phyloP scores from a whole-genome alignment of 805 yeast genomes.

The Suhomyces pyralidae region DNA sequence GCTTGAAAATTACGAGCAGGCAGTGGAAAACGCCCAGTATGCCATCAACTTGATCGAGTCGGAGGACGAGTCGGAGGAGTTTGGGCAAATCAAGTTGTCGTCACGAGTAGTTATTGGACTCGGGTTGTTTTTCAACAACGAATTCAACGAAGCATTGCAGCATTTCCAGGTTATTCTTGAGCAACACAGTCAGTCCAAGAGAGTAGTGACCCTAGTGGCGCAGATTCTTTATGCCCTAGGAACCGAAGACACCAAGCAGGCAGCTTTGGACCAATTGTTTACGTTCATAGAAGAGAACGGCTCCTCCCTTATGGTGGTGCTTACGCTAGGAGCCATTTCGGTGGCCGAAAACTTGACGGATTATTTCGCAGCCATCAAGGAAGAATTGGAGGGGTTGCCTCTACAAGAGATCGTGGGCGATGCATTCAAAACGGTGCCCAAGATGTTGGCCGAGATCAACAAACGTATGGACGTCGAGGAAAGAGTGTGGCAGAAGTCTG shows the following conservation, averaged over 20 bases:
- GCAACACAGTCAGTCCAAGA: conserved; percentile 53
- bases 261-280: conserved; percentile 81
- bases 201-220: conserved; percentile 68
- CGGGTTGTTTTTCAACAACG: conserved; percentile 57
- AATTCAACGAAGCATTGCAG: conserved; percentile 63
- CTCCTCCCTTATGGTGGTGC: conserved; percentile 59
- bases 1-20: conserved; percentile 47
- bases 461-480: conserved; percentile 30
- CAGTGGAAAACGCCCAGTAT: conserved; percentile 59
- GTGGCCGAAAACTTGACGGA: conserved; percentile 59
- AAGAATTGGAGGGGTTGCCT: conserved; percentile 57
- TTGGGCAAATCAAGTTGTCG: conserved; percentile 45
- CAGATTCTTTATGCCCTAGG: conserved; percentile 77
- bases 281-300: conserved; percentile 62
- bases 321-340: conserved; percentile 78
- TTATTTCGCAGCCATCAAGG: conserved; percentile 60
- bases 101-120: conserved; percentile 71
- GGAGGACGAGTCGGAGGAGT: conserved; percentile 23
- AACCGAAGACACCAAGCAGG: conserved; percentile 73
- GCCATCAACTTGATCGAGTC: conserved; percentile 47
- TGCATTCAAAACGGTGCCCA: conserved; percentile 53
- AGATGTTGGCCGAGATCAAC: conserved; percentile 51
- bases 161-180: conserved; percentile 63
- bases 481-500: conserved; percentile 62
- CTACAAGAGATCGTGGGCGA: conserved; percentile 50